Evolutionary conservation across 2,329 filamentous ascomycete genomes (phyloP).

Genomic region (Pyrenophora teres): DNA sequence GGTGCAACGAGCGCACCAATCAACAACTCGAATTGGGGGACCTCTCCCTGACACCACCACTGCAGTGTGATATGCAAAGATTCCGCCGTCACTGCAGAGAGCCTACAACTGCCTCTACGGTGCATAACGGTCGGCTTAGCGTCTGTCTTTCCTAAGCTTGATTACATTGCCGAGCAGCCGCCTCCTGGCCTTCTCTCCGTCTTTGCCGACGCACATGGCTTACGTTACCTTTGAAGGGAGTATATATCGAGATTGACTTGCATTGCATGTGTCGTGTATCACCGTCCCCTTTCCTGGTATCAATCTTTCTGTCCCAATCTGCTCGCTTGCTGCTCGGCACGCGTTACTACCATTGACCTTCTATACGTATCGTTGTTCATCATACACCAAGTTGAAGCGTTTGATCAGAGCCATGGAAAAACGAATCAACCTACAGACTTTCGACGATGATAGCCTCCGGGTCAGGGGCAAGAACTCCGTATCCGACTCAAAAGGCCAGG

Average conservation of each 20-base stretch:
- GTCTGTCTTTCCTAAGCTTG: conserved; percentile 20
- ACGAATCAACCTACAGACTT: conserved; percentile 32
- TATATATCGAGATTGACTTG: conserved; percentile 43
- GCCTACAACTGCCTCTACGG: conserved; percentile 33
- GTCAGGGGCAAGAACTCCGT: conserved; percentile 27
- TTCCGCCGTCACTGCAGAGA: conserved; percentile 37
- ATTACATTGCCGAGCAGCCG: conserved; percentile 27
- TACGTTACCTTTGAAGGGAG: conserved; percentile 33
- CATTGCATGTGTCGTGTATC: conserved; percentile 43
- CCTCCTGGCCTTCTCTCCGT: conserved; percentile 26
- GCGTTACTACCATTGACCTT: conserved; percentile 6
- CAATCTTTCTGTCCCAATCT: conserved; percentile 25
- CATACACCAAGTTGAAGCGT: not conserved
- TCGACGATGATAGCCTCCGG: conserved; percentile 33
- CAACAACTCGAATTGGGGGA: conserved; percentile 21
- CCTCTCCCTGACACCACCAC: conserved; percentile 29
- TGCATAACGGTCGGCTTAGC: conserved; percentile 23
- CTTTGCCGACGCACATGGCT: conserved; percentile 40
- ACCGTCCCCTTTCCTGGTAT: conserved; percentile 26
- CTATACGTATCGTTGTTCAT: not conserved
- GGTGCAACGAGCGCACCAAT: conserved; percentile 37
- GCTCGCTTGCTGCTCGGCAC: conserved; percentile 17
- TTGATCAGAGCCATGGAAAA: conserved; percentile 35
- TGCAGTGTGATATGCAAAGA: conserved; percentile 41
- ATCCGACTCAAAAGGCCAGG: conserved; percentile 31